Base-by-base conservation (phyloP, 805 yeast genomes). In the Geotrichum ghanense region DNA sequence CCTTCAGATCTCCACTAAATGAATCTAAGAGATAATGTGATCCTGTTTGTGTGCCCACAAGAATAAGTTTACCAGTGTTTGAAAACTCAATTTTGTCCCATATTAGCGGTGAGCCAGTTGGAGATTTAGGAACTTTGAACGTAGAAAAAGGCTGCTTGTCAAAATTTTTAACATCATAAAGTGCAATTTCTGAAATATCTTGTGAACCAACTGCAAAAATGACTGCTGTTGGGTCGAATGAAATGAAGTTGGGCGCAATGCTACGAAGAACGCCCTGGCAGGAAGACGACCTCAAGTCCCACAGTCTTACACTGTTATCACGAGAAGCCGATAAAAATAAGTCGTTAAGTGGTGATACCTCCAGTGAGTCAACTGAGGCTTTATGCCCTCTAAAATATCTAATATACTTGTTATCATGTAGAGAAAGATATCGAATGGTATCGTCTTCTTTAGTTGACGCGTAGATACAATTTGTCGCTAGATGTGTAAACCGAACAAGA, bases 361-460 rank as follows among this genome's bases (percentile, higher is more conserved):
- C 87, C 3, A 92, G 62, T 6, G 78, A 73, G 3, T 76, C 74
- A 3, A 92, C 96, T 50, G 78, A 74, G 12, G 76, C 84, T 44
- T 79, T 78, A 62, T 92, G 98, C 1, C 97, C 97, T 51, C 75
- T 73, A 66, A 87, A 92, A 63, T 90, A 90, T 48, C 96, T 74
- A 9, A 88, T 65, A 59, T 81, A 92, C 47, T 80, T 77, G 56
- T 87, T 87, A 47, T 85, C 84, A 49, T 79, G 79, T 22, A 90
- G 68, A 40, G 87, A 78, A 37, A 92, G 68, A 56, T 83, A 81
- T 52, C 97, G 69, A 22, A 92, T 56, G 2, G 66, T 59, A 50
- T 68, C 64, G 52, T 85, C 89, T 44, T 76, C 80, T 59, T 78
- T 76, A 0, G 97, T 87, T 3, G 95, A 83, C 1, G 94, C 88